Evolutionary conservation across 2,329 filamentous ascomycete species (phyloP).

Genomic region (Mycosphaerelloides madeirae): DNA sequence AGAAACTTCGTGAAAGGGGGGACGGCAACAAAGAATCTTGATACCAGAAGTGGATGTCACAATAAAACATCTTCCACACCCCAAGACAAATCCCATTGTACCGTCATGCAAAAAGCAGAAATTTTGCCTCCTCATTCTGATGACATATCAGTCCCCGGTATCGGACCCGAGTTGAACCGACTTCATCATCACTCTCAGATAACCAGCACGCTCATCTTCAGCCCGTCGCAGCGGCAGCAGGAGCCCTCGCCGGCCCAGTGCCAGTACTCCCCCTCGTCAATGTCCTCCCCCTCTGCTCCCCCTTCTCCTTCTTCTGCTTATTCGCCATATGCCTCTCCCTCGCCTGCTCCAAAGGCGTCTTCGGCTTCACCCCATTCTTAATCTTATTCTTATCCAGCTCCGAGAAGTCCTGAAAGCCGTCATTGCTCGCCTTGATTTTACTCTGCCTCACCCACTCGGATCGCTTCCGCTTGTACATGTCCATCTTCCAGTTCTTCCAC

Average conservation of each 20-base stretch:
- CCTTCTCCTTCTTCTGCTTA: slow-evolving; percentile 35
- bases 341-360: slow-evolving; percentile 54
- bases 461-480: slow-evolving; percentile 60
- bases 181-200: not conserved
- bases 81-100: too few relatives aligned
- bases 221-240: slow-evolving; percentile 7
- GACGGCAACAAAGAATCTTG: too few relatives aligned
- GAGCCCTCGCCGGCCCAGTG: slow-evolving; percentile 4
- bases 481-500: slow-evolving; percentile 71
- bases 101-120: too few relatives aligned
- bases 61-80: too few relatives aligned
- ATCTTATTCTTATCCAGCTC: slow-evolving; percentile 37
- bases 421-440: slow-evolving; percentile 49
- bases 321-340: slow-evolving; percentile 52
- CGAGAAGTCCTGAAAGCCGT: slow-evolving; percentile 47
- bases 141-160: not conserved
- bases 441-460: slow-evolving; percentile 61
- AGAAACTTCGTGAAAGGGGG: too few relatives aligned
- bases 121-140: not conserved
- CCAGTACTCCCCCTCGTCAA: not conserved
- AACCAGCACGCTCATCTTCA: not conserved
- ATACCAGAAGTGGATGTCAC: too few relatives aligned
- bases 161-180: slow-evolving; percentile 1
- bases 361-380: slow-evolving; percentile 27
- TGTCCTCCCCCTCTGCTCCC: slow-evolving; percentile 17